Evolutionary conservation across 768 basidiomycete species (phyloP), one percentile per base, ranked within the genome.

Genomic region (Leccinum pellstonianum): DNA sequence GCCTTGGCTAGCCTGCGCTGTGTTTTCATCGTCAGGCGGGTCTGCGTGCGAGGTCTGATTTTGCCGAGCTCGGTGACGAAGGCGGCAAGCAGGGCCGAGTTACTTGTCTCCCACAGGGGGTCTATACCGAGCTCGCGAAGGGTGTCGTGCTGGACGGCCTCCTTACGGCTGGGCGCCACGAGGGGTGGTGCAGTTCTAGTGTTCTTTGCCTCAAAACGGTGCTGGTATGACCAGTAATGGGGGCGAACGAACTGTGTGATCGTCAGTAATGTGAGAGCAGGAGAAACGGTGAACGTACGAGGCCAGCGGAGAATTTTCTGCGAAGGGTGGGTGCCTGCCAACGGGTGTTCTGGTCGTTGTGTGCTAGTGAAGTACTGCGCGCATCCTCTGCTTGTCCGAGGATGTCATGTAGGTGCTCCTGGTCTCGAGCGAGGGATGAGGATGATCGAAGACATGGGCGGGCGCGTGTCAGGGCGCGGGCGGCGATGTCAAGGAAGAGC

Each of bases 1-100:
- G 94, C 91, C 75, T 93, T 93, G 60, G 85, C 90, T 4, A 97
- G 65, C 61, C 80, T 80, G 48, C 92, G 82, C 72, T 97, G 95
- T 56, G 77, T 88, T 75, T 86, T 86, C 73, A 85, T 81, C 2
- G 94, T 93, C 49, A 98, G 77, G 6, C 80, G 77, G 0, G 92
- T 95, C 31, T 81, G 69, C 9, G 82, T 79, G 55, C 95, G 83
- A n/a, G 78, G 76, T 62, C 80, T 80, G 63, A 96, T 91, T 78
- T 89, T 92, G 55, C 90, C 88, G 86, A 95, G 90, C 50, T 86
- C 82, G 0, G 88, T 80, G 58, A 92, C 73, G 71, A 81, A 90
- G 25, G 75, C 54, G 49, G 80, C 75, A 56, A 95, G 75, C 35
- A 93, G 72, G 38, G 69, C 61, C 21, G 85, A 76, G 73, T 93